These are phyloP conservation scores for Diaporthe eres DNA, from an alignment of 2,329 filamentous ascomycete genomes.

Conservation along the genomic window DNA sequence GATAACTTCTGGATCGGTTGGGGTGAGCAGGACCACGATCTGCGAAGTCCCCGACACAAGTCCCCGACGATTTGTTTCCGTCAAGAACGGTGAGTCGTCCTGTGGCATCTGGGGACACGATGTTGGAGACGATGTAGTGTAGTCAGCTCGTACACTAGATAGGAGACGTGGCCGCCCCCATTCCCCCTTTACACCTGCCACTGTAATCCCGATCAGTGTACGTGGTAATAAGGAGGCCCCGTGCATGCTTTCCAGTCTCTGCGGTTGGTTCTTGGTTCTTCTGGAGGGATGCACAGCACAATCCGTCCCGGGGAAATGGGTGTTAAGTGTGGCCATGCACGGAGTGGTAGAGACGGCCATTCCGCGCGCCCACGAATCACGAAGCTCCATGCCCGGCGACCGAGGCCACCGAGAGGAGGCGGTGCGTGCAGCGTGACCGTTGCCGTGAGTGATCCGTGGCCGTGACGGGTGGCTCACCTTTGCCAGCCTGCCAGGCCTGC, in stretches of 20 bases:
- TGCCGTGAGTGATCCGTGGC: not conserved
- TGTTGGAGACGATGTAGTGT: not conserved
- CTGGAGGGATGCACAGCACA: not conserved
- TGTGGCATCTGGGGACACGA: not conserved
- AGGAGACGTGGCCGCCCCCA: not conserved
- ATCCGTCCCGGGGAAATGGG: slow-evolving; percentile 1
- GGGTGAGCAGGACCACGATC: slow-evolving; percentile 25
- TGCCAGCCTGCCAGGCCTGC: not conserved
- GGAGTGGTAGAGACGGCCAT: slow-evolving; percentile 1
- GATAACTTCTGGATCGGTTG: slow-evolving; percentile 29
- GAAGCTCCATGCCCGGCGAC: slow-evolving; percentile 3
- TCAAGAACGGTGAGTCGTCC: slow-evolving; percentile 14
- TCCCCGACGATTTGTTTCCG: not conserved
- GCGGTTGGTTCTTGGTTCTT: not conserved
- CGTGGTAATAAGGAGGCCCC: not conserved
- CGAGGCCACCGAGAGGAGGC: slow-evolving; percentile 13
- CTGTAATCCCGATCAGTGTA: not conserved
- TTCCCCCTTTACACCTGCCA: not conserved
- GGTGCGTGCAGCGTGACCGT: slow-evolving; percentile 20
- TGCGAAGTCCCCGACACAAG: slow-evolving; percentile 14
- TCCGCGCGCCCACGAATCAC: slow-evolving; percentile 22
- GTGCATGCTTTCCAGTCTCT: not conserved
- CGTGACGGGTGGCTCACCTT: slow-evolving; percentile 11
- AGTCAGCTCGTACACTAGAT: not conserved
- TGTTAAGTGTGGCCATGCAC: not conserved